Evolutionary conservation across 225 moss, liverwort and hornwort species (phyloP), one percentile per base, ranked within the genome.

Genomic region (Lunularia cruciata): DNA sequence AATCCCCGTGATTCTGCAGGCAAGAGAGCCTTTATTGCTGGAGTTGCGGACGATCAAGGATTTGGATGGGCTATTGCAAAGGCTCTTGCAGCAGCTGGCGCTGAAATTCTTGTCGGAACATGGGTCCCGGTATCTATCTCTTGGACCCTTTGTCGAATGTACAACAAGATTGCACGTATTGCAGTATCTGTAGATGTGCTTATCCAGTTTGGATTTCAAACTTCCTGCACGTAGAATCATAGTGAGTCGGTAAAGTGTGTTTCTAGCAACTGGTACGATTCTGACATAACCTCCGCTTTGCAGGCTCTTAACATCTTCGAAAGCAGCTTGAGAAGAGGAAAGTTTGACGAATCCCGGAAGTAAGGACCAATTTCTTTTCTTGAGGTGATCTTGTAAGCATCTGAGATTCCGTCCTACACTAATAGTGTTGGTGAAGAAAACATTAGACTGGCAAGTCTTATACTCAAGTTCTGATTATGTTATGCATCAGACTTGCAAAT

Each of bases 31-130:
- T 94, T 94, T 61, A 88, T 94, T 46, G 94, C 94, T 8, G 94
- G 94, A 25, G 82, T 94, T 35, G 94, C 91, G 6, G 94, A 94
- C 69, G 94, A 94, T 62, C 86, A 89, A 76, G 94, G 94, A 54
- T 94, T 91, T 63, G 94, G 94, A 1, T 94, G 94, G 94, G 94
- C 86, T 25, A 94, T 94, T 66, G 94, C 94, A 8, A 94, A 94
- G 72, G 91, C 94, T 12, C 91, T 94, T 48, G 84, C 94, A 11
- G 84, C 91, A 34, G 94, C 94, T 25, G 94, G 91, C 65, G 91
- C 91, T 48, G 89, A 89, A 36, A 84, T 95, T 57, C 80, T 95
- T 48, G 83, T 95, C 9, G 94, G 91, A 45, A 95, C 94, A 0
- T 91, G 94, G 94, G 94, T 95, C 63, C 91, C 94, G 0, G 94